Evolutionary conservation across 2,329 filamentous ascomycete species (phyloP).

Genomic region (Ophioceras dolichostomum): DNA sequence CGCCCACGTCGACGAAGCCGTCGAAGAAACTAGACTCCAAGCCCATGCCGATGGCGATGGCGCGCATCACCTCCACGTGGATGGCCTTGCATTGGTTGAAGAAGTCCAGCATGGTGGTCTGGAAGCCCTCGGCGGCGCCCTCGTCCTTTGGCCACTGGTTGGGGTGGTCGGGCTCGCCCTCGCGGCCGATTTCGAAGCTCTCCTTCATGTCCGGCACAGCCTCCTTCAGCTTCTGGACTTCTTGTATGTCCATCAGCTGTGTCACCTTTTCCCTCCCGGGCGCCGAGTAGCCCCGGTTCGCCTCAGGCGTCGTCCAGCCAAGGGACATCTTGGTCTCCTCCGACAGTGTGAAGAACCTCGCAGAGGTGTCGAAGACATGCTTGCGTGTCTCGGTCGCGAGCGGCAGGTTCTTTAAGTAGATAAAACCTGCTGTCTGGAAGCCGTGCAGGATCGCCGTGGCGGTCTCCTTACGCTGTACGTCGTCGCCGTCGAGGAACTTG

Average conservation of each 20-base stretch:
- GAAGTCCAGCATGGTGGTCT: constrained; percentile 61
- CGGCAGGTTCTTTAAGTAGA: constrained; percentile 75
- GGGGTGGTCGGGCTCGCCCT: constrained; percentile 44
- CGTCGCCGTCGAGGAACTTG: constrained; percentile 52
- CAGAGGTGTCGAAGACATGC: constrained; percentile 44
- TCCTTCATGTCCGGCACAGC: constrained; percentile 55
- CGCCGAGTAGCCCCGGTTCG: constrained; percentile 63
- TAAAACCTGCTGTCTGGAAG: constrained; percentile 78
- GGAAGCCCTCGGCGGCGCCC: constrained; percentile 46
- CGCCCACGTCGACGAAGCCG: constrained; percentile 52
- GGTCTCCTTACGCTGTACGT: constrained; percentile 46
- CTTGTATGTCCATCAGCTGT: constrained; percentile 35
- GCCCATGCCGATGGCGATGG: constrained; percentile 72
- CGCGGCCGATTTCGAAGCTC: constrained; percentile 51
- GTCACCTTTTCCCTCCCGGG: constrained; percentile 62
- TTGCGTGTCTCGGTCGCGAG: constrained; percentile 48
- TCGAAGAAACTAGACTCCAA: constrained; percentile 67
- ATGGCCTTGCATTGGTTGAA: constrained; percentile 61
- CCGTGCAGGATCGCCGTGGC: constrained; percentile 64
- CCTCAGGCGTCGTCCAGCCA: constrained; percentile 58
- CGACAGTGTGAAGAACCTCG: constrained; percentile 56
- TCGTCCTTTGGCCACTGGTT: constrained; percentile 64
- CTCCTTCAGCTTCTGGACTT: constrained; percentile 45
- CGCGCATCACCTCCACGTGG: constrained; percentile 69
- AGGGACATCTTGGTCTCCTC: constrained; percentile 50